phyloP scores from a whole-genome alignment of 2,329 filamentous ascomycete genomes.

The Aspergillus udagawae region DNA sequence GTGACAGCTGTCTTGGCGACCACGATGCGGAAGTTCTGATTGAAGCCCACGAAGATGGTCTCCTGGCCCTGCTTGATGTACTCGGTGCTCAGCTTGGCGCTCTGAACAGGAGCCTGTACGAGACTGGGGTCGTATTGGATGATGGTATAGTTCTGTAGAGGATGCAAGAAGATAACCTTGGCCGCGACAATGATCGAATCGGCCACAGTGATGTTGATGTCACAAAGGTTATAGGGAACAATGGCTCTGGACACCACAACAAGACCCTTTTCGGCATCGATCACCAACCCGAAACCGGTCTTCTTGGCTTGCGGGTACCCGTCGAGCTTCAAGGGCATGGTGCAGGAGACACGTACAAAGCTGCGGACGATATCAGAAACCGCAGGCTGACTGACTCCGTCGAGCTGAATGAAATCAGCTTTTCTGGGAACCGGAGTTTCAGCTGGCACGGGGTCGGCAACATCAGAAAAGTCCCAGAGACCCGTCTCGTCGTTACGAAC shows the following conservation, averaged over 20 bases:
- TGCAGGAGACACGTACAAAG: constrained; percentile 89
- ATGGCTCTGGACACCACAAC: constrained; percentile 92
- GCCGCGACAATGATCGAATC: constrained; percentile 93
- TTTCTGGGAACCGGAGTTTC: constrained; percentile 67
- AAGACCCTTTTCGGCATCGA: constrained; percentile 92
- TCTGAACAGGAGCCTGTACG: constrained; percentile 90
- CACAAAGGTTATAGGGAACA: constrained; percentile 93
- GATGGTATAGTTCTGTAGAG: constrained; percentile 93
- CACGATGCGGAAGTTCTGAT: constrained; percentile 88
- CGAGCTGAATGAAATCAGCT: constrained; percentile 87
- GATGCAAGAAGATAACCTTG: constrained; percentile 93
- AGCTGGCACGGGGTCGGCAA: constrained; percentile 76
- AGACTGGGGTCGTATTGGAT: constrained; percentile 90
- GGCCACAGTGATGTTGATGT: constrained; percentile 92
- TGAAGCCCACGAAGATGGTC: constrained; percentile 97
- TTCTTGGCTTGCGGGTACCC: constrained; percentile 95
- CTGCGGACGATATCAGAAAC: constrained; percentile 92
- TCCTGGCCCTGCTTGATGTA: constrained; percentile 88
- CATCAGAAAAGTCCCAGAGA: constrained; percentile 88
- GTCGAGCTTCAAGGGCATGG: constrained; percentile 92
- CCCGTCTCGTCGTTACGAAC: constrained; percentile 86
- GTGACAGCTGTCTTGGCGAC: constrained; percentile 93
- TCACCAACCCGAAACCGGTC: constrained; percentile 94
- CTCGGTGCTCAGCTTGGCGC: constrained; percentile 74
- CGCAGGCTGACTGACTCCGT: constrained; percentile 80